Evolutionary conservation across 345 rosid species (phyloP).

Genomic region (Microthlaspi erraticum): DNA sequence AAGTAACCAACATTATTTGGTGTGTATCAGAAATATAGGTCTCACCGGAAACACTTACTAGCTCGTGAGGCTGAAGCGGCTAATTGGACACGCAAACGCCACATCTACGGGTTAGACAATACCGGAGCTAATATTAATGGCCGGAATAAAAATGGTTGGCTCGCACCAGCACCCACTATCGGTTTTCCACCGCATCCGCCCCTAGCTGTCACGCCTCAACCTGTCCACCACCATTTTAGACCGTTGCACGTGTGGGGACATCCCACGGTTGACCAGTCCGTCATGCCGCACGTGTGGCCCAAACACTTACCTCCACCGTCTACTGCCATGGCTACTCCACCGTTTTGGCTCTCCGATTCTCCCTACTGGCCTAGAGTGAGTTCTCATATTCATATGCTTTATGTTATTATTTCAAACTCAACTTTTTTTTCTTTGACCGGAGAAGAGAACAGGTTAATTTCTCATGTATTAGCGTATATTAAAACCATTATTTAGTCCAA

Average conservation of each 20-base stretch:
- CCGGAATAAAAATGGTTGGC: constrained; percentile 55
- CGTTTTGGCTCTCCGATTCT: constrained; percentile 40
- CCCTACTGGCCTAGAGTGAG: constrained; percentile 43
- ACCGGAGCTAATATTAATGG: constrained; percentile 38
- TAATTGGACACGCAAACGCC: constrained; percentile 73
- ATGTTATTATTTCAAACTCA: not conserved
- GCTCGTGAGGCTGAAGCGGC: constrained; percentile 91
- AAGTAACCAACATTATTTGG: not conserved
- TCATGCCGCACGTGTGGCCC: constrained; percentile 58
- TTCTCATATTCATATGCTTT: not conserved
- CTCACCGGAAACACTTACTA: constrained; percentile 80
- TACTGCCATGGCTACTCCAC: constrained; percentile 41
- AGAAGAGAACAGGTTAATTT: not conserved
- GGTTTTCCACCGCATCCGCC: constrained; percentile 53
- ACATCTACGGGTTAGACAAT: constrained; percentile 56
- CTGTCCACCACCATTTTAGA: constrained; percentile 59
- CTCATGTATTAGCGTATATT: not conserved
- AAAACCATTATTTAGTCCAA: not conserved
- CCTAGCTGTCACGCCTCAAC: constrained; percentile 45
- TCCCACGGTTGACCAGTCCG: constrained; percentile 54
- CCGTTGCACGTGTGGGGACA: constrained; percentile 98
- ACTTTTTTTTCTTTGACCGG: not conserved
- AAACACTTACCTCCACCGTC: constrained; percentile 54
- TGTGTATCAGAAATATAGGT: constrained; percentile 70
- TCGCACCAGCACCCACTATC: constrained; percentile 57